Percentiles rank a stretch among this genome's conserved stretches.
phyloP scores from a whole-genome alignment of 1,139 yeast species.

The Arxiozyma bovina region DNA sequence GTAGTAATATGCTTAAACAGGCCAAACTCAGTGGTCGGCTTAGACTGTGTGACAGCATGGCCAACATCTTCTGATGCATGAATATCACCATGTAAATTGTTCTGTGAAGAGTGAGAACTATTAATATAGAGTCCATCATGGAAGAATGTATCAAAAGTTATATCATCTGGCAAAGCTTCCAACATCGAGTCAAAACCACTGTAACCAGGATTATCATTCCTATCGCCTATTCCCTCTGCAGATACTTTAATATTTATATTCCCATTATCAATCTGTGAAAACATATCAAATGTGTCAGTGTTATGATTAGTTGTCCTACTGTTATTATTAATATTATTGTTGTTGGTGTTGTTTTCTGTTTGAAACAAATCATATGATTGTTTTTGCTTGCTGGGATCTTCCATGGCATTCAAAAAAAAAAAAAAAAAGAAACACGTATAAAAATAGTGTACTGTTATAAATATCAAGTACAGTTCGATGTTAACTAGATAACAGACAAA shows the following conservation, averaged over 20 bases:
- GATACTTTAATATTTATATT: background rate
- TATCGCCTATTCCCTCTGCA: background rate
- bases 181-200: conserved; percentile 28
- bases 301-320: background rate
- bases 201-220: background rate
- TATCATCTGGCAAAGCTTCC: conserved; percentile 30
- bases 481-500: too few species aligned
- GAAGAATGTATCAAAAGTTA: conserved; percentile 14
- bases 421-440: too few species aligned
- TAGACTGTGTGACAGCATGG: background rate
- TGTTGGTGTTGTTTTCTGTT: background rate
- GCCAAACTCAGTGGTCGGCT: background rate
- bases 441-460: background rate
- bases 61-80: conserved; percentile 3
- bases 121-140: conserved; percentile 1
- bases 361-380: background rate
- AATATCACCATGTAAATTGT: conserved; percentile 1
- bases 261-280: background rate
- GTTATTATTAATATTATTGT: background rate
- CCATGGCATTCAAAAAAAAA: background rate
- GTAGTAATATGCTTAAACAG: background rate
- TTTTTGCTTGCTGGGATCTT: background rate
- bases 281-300: background rate
- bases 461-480: background rate
- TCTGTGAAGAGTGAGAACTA: conserved; percentile 1